Evolutionary conservation across 2,329 filamentous ascomycete genomes (phyloP), one percentile per base, ranked within the genome.

Genomic region (Ascochyta pisi): DNA sequence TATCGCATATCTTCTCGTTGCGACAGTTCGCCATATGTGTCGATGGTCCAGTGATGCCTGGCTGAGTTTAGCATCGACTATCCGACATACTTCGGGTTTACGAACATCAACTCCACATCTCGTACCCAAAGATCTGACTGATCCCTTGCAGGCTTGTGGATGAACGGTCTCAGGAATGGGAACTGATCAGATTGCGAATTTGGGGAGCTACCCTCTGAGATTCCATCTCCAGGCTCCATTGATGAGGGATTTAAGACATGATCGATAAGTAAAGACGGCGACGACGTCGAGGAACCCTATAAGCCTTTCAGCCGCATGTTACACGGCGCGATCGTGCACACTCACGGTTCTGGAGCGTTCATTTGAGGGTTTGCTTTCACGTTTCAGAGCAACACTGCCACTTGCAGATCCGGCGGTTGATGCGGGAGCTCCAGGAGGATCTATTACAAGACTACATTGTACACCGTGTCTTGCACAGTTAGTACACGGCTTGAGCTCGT

Each of bases 401-500:
- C 59, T 60, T 27, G 57, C 47, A 41, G 57, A 42, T n/a, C 60
- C 53, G 4, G 40, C 37, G 44, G 62, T 54, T 27, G 61, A 54
- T 23, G 60, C 39, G 7, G 62, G 35, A 46, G 58, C 54, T 12
- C 59, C 57, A 57, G 63, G 58, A 39, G 63, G 59, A 46, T 71
- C 68, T 37, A 64, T 64, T 46, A 73, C 50, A 6, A 76, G 65
- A 56, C 71, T 75, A 58, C 74, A 76, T 45, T 65, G 61, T 13
- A 76, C 73, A 33, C 70, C 67, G 61, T 76, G 74, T 49, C 73
- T 66, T 39, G 70, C 63, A 60, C 74, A 76, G 56, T 70, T 74
- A 19, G 70, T 72, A 51, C 74, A 76, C 10, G 74, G 74, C 51
- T 70, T 74, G 29, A 67, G 66, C 61, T 76, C 74, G 52, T 76